These are phyloP conservation scores for Diversispora epigaea DNA, from an alignment of 192 early-diverging fungal species.

Conservation along the genomic window DNA sequence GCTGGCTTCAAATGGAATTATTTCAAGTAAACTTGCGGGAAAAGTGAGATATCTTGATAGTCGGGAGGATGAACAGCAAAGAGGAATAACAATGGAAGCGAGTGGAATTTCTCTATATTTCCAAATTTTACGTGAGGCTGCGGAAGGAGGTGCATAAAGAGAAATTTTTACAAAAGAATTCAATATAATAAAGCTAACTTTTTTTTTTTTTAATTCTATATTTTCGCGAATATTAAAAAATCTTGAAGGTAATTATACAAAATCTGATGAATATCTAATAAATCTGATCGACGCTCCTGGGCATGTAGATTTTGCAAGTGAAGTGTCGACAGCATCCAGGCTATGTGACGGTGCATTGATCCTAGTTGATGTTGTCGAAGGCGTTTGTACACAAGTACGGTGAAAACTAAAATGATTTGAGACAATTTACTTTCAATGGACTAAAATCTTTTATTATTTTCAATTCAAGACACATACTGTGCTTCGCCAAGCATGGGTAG, in stretches of 20 bases:
- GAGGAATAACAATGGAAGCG: constrained; percentile 99
- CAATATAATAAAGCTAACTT: neutral
- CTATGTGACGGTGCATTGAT: constrained; percentile 95
- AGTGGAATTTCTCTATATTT: constrained; percentile 95
- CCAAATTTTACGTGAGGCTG: constrained; percentile 54
- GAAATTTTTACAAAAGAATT: neutral
- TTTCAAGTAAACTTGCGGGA: constrained; percentile 90
- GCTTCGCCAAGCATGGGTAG: constrained; percentile 89
- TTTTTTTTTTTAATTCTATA: neutral
- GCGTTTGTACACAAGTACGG: constrained; percentile 92
- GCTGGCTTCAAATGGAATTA: constrained; percentile 98
- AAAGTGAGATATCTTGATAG: constrained; percentile 95
- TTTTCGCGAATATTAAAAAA: neutral
- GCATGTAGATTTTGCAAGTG: constrained; percentile 96
- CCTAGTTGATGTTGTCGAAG: constrained; percentile 96
- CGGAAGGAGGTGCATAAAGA: constrained; percentile 34
- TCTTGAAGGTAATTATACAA: constrained; percentile 14
- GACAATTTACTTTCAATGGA: neutral
- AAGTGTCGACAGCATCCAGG: constrained; percentile 98
- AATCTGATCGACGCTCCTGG: constrained; percentile 99
- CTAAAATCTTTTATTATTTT: neutral
- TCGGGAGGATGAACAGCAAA: constrained; percentile 95
- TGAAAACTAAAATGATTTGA: neutral
- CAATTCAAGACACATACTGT: constrained; percentile 86
- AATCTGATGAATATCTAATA: constrained; percentile 76